Evolutionary conservation across 352 stramenopile species (phyloP).

Genomic region (Thalassiosira livingstoniorum): DNA sequence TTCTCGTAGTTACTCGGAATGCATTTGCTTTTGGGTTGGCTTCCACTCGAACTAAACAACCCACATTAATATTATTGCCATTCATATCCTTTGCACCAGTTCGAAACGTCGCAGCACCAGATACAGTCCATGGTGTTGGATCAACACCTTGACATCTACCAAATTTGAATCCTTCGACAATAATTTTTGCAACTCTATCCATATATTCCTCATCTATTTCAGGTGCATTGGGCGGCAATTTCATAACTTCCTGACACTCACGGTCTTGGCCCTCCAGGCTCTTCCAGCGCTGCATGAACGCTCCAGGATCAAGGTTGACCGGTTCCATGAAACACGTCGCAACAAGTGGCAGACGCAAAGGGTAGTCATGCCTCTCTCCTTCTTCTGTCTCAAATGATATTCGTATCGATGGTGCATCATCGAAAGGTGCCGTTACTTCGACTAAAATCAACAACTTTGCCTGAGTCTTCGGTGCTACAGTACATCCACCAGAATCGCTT

Average conservation of each 20-base stretch:
- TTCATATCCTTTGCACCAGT: constrained; percentile 90
- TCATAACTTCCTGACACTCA: constrained; percentile 93
- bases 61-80: constrained; percentile 94
- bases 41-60: constrained; percentile 91
- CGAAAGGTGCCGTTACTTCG: constrained; percentile 92
- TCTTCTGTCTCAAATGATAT: constrained; percentile 88
- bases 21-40: constrained; percentile 78
- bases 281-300: constrained; percentile 93
- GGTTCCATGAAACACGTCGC: constrained; percentile 92
- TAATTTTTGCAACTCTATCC: constrained; percentile 87
- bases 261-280: constrained; percentile 91
- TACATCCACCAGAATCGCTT: constrained; percentile 85
- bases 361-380: constrained; percentile 86
- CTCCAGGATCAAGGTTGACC: constrained; percentile 89
- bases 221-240: constrained; percentile 73
- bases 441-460: constrained; percentile 92
- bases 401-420: constrained; percentile 88
- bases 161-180: constrained; percentile 91
- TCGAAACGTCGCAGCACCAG: constrained; percentile 90
- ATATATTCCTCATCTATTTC: constrained; percentile 89
- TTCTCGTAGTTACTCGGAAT: constrained; percentile 92
- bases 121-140: constrained; percentile 90
- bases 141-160: constrained; percentile 88
- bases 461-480: constrained; percentile 90
- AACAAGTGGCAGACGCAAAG: constrained; percentile 89